A percentile compares a stretch with the other conserved stretches of the same genome.
These are phyloP conservation scores for Ogataea kodamae DNA, from an alignment of 805 yeast species.

Conservation along the genomic window DNA sequence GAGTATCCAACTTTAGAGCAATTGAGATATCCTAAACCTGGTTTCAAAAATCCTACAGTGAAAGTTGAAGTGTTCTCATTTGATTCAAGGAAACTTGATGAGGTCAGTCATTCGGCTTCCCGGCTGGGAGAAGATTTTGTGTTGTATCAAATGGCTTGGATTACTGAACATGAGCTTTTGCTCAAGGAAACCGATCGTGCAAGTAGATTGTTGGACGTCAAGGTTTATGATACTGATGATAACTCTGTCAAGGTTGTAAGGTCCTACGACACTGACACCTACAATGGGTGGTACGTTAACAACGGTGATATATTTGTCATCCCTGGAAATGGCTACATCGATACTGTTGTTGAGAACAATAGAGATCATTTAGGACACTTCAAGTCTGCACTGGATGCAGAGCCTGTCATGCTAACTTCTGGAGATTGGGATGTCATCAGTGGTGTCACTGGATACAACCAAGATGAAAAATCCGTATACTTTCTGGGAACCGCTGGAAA, in stretches of 20 bases:
- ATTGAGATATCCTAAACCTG: constrained; percentile 73
- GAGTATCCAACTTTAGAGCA: constrained; percentile 45
- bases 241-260: constrained; percentile 39
- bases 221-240: constrained; percentile 36
- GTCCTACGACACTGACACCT: constrained; percentile 41
- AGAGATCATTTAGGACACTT: constrained; percentile 65
- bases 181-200: constrained; percentile 62
- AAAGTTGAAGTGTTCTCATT: constrained; percentile 44
- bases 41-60: constrained; percentile 55
- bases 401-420: constrained; percentile 40
- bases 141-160: constrained; percentile 62
- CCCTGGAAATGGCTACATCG: constrained; percentile 58
- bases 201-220: constrained; percentile 52
- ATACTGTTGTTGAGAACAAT: constrained; percentile 51
- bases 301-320: constrained; percentile 37
- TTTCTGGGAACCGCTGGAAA: constrained; percentile 57
- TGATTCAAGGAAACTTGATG: constrained; percentile 20
- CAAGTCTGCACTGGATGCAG: constrained; percentile 38
- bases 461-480: constrained; percentile 44
- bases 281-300: constrained; percentile 52
- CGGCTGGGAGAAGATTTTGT: constrained; percentile 45
- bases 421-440: constrained; percentile 54
- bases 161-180: constrained; percentile 44
- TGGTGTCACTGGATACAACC: constrained; percentile 47
- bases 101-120: constrained; percentile 29